Conservation (phyloP, 2,329 filamentous ascomycete species). For the Thyridium curvatum region DNA sequence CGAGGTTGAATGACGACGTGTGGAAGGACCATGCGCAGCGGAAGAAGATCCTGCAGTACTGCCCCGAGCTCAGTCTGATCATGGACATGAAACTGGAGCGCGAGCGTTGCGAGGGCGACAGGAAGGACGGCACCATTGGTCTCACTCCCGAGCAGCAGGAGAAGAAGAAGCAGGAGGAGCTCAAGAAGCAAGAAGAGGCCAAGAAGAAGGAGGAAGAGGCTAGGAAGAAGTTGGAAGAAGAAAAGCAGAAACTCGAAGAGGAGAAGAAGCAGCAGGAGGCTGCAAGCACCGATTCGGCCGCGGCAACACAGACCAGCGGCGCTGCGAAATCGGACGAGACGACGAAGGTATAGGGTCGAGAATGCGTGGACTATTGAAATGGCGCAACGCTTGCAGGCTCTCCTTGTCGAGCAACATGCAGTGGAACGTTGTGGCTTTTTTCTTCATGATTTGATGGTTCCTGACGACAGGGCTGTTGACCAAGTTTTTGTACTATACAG, state of each 20-base stretch:
- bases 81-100: slow-evolving; percentile 50
- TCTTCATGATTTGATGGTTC: not conserved
- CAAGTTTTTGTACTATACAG: too few relatives aligned
- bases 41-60: slow-evolving; percentile 46
- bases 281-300: slow-evolving; percentile 1
- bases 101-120: slow-evolving; percentile 34
- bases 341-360: not conserved
- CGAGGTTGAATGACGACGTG: slow-evolving; percentile 30
- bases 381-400: too few relatives aligned
- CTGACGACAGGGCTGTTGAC: too few relatives aligned
- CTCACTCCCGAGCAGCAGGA: slow-evolving; percentile 6
- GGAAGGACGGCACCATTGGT: slow-evolving; percentile 16
- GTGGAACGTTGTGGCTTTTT: too few relatives aligned
- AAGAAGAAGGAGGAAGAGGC: slow-evolving; percentile 7
- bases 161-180: slow-evolving; percentile 3
- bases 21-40: slow-evolving; percentile 39
- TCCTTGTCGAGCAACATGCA: too few relatives aligned
- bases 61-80: slow-evolving; percentile 48
- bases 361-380: too few relatives aligned
- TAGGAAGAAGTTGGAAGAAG: slow-evolving; percentile 3
- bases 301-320: not conserved
- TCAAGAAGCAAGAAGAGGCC: slow-evolving; percentile 3
- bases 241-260: slow-evolving; percentile 3
- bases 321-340: slow-evolving; percentile 1
- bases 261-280: slow-evolving; percentile 3